Evolutionary conservation across 2,329 filamentous ascomycete species (phyloP).

Genomic region (Magnaporthiopsis rhizophila): DNA sequence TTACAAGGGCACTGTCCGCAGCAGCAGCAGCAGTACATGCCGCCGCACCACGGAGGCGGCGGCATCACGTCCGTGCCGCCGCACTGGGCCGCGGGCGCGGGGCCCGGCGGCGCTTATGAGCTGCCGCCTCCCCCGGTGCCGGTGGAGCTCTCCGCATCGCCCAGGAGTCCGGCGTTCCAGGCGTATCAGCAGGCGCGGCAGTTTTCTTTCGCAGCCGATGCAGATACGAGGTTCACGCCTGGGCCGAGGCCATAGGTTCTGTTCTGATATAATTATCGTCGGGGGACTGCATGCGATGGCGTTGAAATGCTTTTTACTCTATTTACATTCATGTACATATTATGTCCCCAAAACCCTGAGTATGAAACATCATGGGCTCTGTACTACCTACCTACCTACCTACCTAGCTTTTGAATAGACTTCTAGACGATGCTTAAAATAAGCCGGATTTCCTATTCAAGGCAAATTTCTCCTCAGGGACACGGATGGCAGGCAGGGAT

Average conservation of each 20-base stretch:
- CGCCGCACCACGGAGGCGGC: background rate
- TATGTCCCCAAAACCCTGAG: background rate
- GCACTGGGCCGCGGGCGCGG: background rate
- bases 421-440: background rate
- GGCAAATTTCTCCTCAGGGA: background rate
- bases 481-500: background rate
- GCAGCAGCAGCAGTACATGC: background rate
- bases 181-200: background rate
- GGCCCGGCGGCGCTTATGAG: background rate
- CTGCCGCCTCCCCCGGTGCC: too few species aligned
- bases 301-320: background rate
- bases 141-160: background rate
- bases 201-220: background rate
- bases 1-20: conserved; percentile 10
- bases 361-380: background rate
- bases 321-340: background rate
- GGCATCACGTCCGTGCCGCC: background rate
- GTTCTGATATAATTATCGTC: too few species aligned
- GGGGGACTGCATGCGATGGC: background rate
- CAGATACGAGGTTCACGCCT: background rate
- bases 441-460: background rate
- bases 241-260: background rate
- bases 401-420: background rate
- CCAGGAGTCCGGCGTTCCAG: background rate
- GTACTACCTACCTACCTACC: too few species aligned